Conservation (phyloP, 371 early-diverging fungal genomes). For the Mortierella sp. region DNA sequence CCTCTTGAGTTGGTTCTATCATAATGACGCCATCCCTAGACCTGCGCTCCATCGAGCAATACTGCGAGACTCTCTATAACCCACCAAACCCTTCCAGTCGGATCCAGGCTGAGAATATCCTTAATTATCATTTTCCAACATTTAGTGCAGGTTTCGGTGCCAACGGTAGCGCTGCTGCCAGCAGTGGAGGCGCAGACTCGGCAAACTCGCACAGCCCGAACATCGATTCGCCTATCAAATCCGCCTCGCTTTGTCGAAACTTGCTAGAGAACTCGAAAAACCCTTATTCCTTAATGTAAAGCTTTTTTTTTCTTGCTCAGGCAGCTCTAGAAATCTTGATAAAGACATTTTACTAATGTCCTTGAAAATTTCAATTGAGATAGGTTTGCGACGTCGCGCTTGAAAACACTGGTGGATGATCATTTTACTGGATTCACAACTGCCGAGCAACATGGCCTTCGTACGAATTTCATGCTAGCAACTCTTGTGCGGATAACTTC, state of each 20-base stretch:
- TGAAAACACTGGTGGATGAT: constrained; percentile 77
- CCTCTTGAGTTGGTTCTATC: not conserved
- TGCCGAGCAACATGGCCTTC: constrained; percentile 60
- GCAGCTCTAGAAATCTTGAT: not conserved
- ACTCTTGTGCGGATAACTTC: not conserved
- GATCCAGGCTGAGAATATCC: constrained; percentile 76
- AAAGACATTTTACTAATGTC: not conserved
- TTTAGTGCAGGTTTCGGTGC: constrained; percentile 67
- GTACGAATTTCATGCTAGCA: constrained; percentile 12
- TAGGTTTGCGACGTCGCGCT: constrained; percentile 73
- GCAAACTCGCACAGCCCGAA: constrained; percentile 34
- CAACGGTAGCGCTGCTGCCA: constrained; percentile 59
- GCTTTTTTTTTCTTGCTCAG: not conserved
- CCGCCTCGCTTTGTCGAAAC: constrained; percentile 74
- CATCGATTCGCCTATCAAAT: constrained; percentile 78
- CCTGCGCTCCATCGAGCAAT: constrained; percentile 40
- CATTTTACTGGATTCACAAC: constrained; percentile 76
- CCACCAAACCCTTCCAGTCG: constrained; percentile 72
- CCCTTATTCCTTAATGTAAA: constrained; percentile 82
- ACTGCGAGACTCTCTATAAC: constrained; percentile 70
- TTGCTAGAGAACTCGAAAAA: constrained; percentile 78
- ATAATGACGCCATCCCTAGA: constrained; percentile 36
- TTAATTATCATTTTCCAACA: constrained; percentile 87
- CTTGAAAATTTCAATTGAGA: not conserved
- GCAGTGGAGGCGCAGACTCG: constrained; percentile 59